phyloP scores from a whole-genome alignment of 1,139 yeast species.

The Barnettozyma hawaiiensis region DNA sequence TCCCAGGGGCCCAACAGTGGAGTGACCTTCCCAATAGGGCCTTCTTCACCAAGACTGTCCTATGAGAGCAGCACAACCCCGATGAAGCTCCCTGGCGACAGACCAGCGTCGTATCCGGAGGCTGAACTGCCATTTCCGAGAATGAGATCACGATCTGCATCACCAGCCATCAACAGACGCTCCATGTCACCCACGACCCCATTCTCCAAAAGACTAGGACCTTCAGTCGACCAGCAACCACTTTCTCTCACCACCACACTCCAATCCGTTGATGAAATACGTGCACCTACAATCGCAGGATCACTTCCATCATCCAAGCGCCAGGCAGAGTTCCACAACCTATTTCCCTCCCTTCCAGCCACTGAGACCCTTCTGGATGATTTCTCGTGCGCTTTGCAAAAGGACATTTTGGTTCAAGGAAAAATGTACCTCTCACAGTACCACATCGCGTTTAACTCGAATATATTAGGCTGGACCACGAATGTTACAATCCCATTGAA shows the following conservation, averaged over 20 bases:
- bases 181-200: slow-evolving; percentile 3
- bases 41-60: slow-evolving; percentile 1
- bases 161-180: not conserved
- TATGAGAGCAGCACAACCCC: not conserved
- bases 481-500: slow-evolving; percentile 59
- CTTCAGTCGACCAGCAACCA: not conserved
- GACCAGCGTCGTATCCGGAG: not conserved
- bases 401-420: slow-evolving; percentile 70
- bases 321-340: slow-evolving; percentile 56
- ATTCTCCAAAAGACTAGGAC: not conserved
- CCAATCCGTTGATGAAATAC: slow-evolving; percentile 1
- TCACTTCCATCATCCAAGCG: slow-evolving; percentile 36
- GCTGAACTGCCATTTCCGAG: not conserved
- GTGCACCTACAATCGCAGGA: not conserved
- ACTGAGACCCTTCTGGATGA: slow-evolving; percentile 57
- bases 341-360: slow-evolving; percentile 50
- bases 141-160: not conserved
- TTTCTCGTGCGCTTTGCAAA: slow-evolving; percentile 64
- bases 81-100: not conserved
- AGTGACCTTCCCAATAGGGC: not conserved
- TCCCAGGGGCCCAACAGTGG: not conserved
- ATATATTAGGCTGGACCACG: slow-evolving; percentile 71
- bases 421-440: slow-evolving; percentile 57
- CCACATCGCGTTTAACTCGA: slow-evolving; percentile 63
- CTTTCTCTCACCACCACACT: not conserved